A percentile compares a stretch with the other conserved stretches of the same genome.
Evolutionary conservation across 768 basidiomycete species (phyloP).

Genomic region (Cytidiella melzeri): DNA sequence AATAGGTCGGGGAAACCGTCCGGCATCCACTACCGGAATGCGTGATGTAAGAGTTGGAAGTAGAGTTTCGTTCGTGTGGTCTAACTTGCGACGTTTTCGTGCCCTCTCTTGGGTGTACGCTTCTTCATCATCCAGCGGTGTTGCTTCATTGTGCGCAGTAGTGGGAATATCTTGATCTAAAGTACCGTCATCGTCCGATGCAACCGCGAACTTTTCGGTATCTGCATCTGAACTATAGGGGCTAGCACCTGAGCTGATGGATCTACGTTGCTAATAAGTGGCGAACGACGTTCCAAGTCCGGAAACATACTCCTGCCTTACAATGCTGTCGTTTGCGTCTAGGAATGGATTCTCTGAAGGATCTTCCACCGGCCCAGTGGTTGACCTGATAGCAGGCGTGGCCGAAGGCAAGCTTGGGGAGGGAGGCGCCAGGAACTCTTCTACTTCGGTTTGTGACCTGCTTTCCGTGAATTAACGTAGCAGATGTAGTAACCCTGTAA

Average conservation of each 20-base stretch:
- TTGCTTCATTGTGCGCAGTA: too few species aligned
- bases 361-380: slow-evolving; percentile 4
- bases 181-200: too few species aligned
- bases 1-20: slow-evolving; percentile 9
- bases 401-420: background rate
- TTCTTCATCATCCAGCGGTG: too few species aligned
- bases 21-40: too few species aligned
- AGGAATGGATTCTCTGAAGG: slow-evolving; percentile 14
- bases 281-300: background rate
- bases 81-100: slow-evolving; percentile 6
- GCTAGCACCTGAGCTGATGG: background rate
- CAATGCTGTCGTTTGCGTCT: background rate
- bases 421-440: background rate
- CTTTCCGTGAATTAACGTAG: background rate
- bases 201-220: too few species aligned
- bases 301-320: background rate
- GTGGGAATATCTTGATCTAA: too few species aligned
- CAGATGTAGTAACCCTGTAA: background rate
- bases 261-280: background rate
- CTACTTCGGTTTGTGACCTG: background rate
- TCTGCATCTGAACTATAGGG: too few species aligned
- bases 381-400: background rate
- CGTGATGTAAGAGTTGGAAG: too few species aligned
- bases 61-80: background rate
- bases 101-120: background rate